phyloP scores from a whole-genome alignment of 139 green algal genomes.

The Volvox reticuliferus region DNA sequence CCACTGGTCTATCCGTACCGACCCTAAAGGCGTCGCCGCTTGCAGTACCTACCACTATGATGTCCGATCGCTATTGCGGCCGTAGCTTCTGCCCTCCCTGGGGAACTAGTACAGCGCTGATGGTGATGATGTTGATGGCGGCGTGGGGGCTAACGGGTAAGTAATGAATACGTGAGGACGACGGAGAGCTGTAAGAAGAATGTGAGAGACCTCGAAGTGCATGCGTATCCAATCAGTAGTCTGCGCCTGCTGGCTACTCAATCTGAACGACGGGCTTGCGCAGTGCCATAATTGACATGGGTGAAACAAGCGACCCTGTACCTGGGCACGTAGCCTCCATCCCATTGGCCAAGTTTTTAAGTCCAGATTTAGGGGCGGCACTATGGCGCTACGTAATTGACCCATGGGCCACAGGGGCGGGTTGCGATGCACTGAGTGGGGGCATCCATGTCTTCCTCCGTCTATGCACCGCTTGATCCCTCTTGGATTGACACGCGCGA shows the following conservation, averaged over 20 bases:
- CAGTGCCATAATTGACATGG: background rate
- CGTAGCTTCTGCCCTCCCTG: background rate
- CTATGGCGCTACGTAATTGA: too few relatives aligned
- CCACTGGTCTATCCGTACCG: too few relatives aligned
- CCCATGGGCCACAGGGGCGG: too few relatives aligned
- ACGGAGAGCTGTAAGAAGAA: background rate
- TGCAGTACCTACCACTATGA: background rate
- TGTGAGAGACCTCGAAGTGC: background rate
- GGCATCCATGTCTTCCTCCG: too few relatives aligned
- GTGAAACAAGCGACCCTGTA: background rate
- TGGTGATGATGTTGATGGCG: background rate
- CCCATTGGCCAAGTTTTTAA: too few relatives aligned
- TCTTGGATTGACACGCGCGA: too few relatives aligned
- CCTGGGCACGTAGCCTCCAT: too few relatives aligned
- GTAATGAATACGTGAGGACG: background rate
- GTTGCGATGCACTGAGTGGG: too few relatives aligned
- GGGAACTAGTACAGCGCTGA: background rate
- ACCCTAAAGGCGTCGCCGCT: too few relatives aligned
- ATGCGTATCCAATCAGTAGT: background rate
- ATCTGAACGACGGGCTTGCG: background rate
- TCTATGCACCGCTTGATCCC: too few relatives aligned
- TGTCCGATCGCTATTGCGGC: background rate
- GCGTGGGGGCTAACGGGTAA: background rate
- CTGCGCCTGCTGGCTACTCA: background rate
- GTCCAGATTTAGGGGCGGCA: too few relatives aligned